Evolutionary conservation across 129 eudicot genomes (phyloP).

Genomic region (Helichrysum umbraculigerum): DNA sequence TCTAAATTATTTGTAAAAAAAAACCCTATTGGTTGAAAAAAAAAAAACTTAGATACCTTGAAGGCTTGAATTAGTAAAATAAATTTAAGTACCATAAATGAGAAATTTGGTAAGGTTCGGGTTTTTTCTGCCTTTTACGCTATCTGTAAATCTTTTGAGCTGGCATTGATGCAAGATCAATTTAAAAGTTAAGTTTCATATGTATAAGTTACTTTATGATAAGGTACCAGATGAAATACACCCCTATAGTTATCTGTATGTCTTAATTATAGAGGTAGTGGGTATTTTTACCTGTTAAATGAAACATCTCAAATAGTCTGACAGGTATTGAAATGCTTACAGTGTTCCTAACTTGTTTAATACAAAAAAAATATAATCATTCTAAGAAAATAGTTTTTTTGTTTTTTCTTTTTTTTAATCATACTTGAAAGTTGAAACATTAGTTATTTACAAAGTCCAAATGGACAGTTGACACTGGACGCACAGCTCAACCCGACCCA

Average conservation of each 20-base stretch:
- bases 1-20: too few species aligned
- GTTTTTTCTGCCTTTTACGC: too few species aligned
- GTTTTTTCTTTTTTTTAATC: too few species aligned
- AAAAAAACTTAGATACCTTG: too few species aligned
- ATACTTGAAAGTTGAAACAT: neutral
- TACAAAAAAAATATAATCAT: too few species aligned
- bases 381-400: neutral
- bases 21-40: too few species aligned
- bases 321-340: neutral
- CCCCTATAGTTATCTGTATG: neutral
- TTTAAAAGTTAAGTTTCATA: neutral
- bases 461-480: neutral
- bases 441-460: neutral
- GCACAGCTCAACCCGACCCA: neutral
- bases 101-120: too few species aligned
- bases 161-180: constrained; percentile 1
- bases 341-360: neutral
- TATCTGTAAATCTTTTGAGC: neutral
- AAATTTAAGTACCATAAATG: too few species aligned
- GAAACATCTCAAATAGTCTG: neutral
- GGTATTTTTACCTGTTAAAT: neutral
- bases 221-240: neutral
- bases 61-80: too few species aligned
- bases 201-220: neutral
- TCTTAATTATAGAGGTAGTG: neutral